Conservation (phyloP, 495 filamentous ascomycete species). For the Podospora pseudocomata region DNA sequence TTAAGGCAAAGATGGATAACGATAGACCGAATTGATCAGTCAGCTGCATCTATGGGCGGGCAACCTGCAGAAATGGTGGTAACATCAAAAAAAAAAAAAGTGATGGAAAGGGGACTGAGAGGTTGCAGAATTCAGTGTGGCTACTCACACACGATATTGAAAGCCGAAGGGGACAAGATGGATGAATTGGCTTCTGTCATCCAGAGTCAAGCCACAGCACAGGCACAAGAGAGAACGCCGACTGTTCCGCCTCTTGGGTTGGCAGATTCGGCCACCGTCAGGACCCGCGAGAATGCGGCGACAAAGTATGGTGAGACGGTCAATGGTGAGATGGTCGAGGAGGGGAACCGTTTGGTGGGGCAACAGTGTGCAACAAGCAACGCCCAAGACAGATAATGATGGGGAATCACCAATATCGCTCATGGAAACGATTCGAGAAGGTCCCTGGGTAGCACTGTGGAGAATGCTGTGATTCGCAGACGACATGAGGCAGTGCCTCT, state of each 20-base stretch:
- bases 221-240: conserved; percentile 14
- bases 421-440: neutral
- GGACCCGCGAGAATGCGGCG: neutral
- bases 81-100: conserved; percentile 2
- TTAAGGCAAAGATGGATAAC: neutral
- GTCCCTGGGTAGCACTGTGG: neutral
- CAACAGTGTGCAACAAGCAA: neutral
- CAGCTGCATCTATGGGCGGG: conserved; percentile 5
- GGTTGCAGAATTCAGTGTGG: neutral
- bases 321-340: neutral
- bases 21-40: neutral
- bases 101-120: neutral
- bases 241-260: conserved; percentile 17
- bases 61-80: conserved; percentile 4
- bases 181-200: neutral
- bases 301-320: conserved; percentile 2
- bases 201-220: conserved; percentile 11
- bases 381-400: neutral
- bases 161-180: neutral
- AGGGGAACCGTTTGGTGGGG: neutral
- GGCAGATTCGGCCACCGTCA: conserved; percentile 11
- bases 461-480: conserved; percentile 15
- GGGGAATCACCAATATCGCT: neutral
- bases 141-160: neutral
- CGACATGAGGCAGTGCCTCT: conserved; percentile 17